Evolutionary conservation across 1,284 basidiomycete species (phyloP).

Genomic region (Ceratobasidium sp.): DNA sequence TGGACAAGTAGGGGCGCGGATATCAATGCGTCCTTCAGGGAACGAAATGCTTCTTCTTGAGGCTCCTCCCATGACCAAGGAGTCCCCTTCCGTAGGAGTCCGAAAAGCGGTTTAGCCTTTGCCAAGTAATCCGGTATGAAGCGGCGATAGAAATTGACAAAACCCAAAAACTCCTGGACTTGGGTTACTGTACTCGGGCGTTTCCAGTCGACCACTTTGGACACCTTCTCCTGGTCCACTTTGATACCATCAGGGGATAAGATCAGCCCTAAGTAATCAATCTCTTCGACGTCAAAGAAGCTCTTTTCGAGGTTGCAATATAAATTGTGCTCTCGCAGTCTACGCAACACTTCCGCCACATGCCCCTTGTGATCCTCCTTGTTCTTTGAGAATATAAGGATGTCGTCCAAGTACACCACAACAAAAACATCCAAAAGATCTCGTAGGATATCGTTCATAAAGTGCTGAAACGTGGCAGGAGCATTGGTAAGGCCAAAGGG

Average conservation of each 20-base stretch:
- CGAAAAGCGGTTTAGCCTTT: not conserved
- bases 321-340: constrained; percentile 42
- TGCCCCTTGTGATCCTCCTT: constrained; percentile 51
- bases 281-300: constrained; percentile 45
- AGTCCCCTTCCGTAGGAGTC: not conserved
- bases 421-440: constrained; percentile 44
- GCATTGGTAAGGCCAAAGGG: constrained; percentile 46
- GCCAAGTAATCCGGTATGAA: constrained; percentile 47
- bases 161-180: constrained; percentile 50
- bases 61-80: not conserved
- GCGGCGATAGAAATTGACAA: constrained; percentile 42
- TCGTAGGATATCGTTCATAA: constrained; percentile 38
- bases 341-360: constrained; percentile 46
- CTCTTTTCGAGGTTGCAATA: constrained; percentile 48
- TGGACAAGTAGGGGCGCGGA: not conserved
- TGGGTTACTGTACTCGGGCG: constrained; percentile 46
- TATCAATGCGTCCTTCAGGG: not conserved
- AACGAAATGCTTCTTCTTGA: not conserved
- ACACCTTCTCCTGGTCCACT: constrained; percentile 50
- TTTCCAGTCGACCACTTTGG: constrained; percentile 48
- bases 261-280: constrained; percentile 52
- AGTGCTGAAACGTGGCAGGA: constrained; percentile 52
- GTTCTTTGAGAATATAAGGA: constrained; percentile 54
- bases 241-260: constrained; percentile 43
- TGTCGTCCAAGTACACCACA: constrained; percentile 52